A percentile compares a stretch with the other conserved stretches of the same genome.
Evolutionary conservation across 495 filamentous ascomycete species (phyloP).

Genomic region (Penicillium maclennaniae): DNA sequence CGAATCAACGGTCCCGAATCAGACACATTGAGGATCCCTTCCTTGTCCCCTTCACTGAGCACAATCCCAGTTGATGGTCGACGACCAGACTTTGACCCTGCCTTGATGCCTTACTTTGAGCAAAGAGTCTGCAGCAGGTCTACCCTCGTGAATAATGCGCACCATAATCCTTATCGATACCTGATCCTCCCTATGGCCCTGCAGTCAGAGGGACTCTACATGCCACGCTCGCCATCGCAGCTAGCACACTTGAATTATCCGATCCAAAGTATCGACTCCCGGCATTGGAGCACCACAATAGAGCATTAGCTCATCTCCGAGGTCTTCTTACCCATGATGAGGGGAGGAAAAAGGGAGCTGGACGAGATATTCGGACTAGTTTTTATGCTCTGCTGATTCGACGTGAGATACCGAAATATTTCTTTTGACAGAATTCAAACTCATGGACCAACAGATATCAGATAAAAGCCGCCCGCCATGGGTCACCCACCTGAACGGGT

Average conservation of each 20-base stretch:
- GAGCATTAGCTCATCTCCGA: conserved; percentile 14
- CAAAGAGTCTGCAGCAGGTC: conserved; percentile 24
- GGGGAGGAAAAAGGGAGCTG: conserved; percentile 16
- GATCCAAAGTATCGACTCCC: conserved; percentile 13
- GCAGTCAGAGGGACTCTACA: conserved; percentile 23
- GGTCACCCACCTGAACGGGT: conserved; percentile 25
- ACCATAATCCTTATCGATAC: conserved; percentile 26
- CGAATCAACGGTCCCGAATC: neutral
- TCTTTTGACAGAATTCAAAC: neutral
- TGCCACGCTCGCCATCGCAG: conserved; percentile 22
- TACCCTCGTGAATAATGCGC: conserved; percentile 22
- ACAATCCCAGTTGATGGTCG: neutral
- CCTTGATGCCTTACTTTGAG: conserved; percentile 23
- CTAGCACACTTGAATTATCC: conserved; percentile 20
- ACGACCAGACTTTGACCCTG: conserved; percentile 13
- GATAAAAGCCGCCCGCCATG: conserved; percentile 25
- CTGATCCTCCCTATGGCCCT: conserved; percentile 27
- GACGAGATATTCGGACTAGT: conserved; percentile 23
- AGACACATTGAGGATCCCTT: neutral
- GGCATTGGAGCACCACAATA: conserved; percentile 19
- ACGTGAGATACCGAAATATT: neutral
- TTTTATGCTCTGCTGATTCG: conserved; percentile 27
- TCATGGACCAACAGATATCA: conserved; percentile 12
- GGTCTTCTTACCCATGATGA: conserved; percentile 8
- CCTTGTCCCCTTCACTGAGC: conserved; percentile 5